Evolutionary conservation across 345 rosid genomes (phyloP), one percentile per base, ranked within the genome.

Genomic region (Pistacia integerrima): DNA sequence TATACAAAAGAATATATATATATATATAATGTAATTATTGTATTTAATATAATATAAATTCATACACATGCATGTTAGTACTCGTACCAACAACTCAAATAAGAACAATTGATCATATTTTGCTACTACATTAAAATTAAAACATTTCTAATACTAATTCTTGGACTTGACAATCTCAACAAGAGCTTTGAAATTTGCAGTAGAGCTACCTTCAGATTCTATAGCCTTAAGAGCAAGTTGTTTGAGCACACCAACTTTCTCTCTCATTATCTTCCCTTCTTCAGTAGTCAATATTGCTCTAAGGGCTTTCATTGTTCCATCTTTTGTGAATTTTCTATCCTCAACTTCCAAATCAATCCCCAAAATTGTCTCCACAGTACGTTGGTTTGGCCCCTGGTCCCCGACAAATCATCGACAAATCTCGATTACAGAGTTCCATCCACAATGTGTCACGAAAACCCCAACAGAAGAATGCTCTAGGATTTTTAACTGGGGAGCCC

Each of bases 341-440:
- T 90, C 87, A 38, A 91, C 30, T 38, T 73, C 80, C 58, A 83
- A 28, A 28, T 92, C 92, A 3, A 74, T 80, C 61, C 77, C 69
- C 93, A 91, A 90, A 0, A 79, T 78, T 0, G 71, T 73, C 78
- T 87, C 92, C 22, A 86, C 60, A 1, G 64, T 77, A 76, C 88
- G 74, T 5, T 59, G 20, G 64, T 85, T 88, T 48, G 87, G 20
- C 9, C 7, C 1, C 49, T 90, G 91, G n/a, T 91, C 96, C 18
- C 82, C 92, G 11, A 87, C 84, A 72, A 86, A 76, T 2, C 92
- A 85, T 78, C 91, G 69, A 8, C 81, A 81, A 54, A 91, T 82
- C 73, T 91, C 96, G 68, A 67, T 14, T 8, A 83, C 44, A 0
- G 93, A 89, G 69, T 91, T 91, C 93, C 92, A 89, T 11, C 93